Evolutionary conservation across 176 grass and related monocot genomes (phyloP).

Genomic region (Chloris gayana): DNA sequence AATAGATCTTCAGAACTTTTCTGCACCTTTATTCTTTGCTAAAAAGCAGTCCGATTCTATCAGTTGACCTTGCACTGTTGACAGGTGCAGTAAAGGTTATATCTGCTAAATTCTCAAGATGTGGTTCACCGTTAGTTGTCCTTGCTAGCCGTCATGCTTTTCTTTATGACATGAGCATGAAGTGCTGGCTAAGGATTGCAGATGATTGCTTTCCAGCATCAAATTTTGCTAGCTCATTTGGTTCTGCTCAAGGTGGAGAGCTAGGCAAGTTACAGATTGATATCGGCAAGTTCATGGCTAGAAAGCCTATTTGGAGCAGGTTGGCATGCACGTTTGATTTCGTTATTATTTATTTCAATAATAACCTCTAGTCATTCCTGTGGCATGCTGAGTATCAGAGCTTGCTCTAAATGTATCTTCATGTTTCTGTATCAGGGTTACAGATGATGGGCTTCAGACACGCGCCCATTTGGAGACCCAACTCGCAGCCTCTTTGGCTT

Average conservation of each 20-base stretch:
- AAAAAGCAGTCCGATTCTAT: neutral
- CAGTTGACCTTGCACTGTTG: constrained; percentile 36
- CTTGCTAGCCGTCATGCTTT: constrained; percentile 81
- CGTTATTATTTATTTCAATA: constrained; percentile 18
- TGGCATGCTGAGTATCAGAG: constrained; percentile 3
- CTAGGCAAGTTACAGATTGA: constrained; percentile 84
- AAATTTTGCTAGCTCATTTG: constrained; percentile 77
- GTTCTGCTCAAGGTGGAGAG: constrained; percentile 75
- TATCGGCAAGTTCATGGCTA: constrained; percentile 78
- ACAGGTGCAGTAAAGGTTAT: constrained; percentile 84
- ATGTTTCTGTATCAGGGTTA: constrained; percentile 47
- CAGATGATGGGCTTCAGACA: constrained; percentile 84
- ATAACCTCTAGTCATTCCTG: constrained; percentile 10
- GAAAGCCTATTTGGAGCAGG: constrained; percentile 86
- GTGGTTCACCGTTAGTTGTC: constrained; percentile 84
- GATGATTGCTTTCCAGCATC: constrained; percentile 92
- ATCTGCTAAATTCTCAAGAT: constrained; percentile 91
- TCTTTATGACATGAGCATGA: constrained; percentile 81
- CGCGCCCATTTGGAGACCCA: constrained; percentile 92
- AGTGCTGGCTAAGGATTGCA: constrained; percentile 93
- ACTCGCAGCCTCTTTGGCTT: constrained; percentile 74
- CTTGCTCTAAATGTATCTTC: constrained; percentile 12
- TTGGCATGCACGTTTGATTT: constrained; percentile 25
- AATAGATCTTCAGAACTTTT: constrained; percentile 14
- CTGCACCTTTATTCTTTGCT: constrained; percentile 22